These are phyloP conservation scores for Asterophora parasitica DNA, from an alignment of 768 basidiomycete genomes.

Conservation along the genomic window DNA sequence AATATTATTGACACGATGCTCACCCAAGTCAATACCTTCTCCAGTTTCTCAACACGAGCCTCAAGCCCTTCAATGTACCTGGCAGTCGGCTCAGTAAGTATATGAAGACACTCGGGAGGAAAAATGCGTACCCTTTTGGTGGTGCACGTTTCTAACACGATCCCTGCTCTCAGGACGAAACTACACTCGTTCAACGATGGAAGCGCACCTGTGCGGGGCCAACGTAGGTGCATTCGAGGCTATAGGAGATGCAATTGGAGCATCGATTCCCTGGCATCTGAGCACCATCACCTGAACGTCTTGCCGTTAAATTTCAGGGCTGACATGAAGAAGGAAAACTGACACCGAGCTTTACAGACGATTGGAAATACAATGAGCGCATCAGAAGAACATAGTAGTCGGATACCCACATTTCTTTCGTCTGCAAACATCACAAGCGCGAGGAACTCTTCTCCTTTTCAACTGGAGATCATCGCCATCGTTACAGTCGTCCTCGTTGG, in stretches of 20 bases:
- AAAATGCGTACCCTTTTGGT: constrained; percentile 46
- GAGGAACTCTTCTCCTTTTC: constrained; percentile 70
- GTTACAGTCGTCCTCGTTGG: constrained; percentile 59
- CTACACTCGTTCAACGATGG: neutral
- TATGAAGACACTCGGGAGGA: neutral
- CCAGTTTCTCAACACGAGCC: constrained; percentile 55
- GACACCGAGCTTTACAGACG: constrained; percentile 54
- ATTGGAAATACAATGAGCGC: constrained; percentile 6
- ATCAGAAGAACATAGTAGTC: neutral
- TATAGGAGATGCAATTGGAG: constrained; percentile 63
- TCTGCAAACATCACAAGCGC: constrained; percentile 80
- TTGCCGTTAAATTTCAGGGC: no score
- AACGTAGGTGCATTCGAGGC: constrained; percentile 62
- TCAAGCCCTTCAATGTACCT: constrained; percentile 63
- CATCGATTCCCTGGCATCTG: constrained; percentile 64
- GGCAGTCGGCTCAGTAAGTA: neutral
- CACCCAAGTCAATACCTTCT: constrained; percentile 45
- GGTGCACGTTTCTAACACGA: constrained; percentile 49
- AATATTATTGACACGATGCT: neutral
- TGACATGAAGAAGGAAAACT: constrained; percentile 16
- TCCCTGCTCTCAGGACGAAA: neutral
- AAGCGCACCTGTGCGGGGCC: constrained; percentile 59
- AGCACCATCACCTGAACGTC: constrained; percentile 56
- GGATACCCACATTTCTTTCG: constrained; percentile 69
- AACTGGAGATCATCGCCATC: constrained; percentile 37